Percentiles rank a stretch among this genome's conserved stretches.
Evolutionary conservation across 2,329 filamentous ascomycete species (phyloP).

Genomic region (Fusarium nisikadoi): DNA sequence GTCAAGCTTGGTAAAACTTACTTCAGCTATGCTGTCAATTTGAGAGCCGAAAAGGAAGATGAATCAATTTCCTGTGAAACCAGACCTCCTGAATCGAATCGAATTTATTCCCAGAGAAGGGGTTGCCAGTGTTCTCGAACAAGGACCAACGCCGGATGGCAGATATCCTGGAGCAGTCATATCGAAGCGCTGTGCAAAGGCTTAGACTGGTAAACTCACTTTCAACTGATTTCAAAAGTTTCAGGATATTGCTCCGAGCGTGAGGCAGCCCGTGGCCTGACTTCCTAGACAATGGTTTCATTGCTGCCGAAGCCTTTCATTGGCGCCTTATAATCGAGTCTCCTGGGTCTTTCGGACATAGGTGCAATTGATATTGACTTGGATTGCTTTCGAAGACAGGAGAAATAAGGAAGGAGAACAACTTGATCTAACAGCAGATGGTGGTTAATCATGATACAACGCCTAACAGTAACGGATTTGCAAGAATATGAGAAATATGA

Average conservation of each 20-base stretch:
- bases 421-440: background rate
- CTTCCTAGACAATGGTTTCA: background rate
- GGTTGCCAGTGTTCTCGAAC: background rate
- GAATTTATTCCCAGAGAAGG: background rate
- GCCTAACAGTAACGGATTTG: background rate
- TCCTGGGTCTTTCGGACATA: background rate
- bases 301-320: background rate
- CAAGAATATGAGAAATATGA: background rate
- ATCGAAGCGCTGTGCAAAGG: background rate
- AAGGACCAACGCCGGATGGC: background rate
- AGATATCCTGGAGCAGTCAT: too few relatives aligned
- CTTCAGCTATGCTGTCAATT: background rate
- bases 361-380: background rate
- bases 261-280: background rate
- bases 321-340: background rate
- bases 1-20: background rate
- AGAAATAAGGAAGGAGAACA: background rate
- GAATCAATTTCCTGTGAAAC: background rate
- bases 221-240: background rate
- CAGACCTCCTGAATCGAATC: background rate
- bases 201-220: background rate
- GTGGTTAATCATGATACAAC: background rate
- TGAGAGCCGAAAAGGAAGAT: background rate
- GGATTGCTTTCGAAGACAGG: background rate
- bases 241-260: background rate